Conservation (phyloP, 768 basidiomycete genomes). For the Naganishia kalamii region DNA sequence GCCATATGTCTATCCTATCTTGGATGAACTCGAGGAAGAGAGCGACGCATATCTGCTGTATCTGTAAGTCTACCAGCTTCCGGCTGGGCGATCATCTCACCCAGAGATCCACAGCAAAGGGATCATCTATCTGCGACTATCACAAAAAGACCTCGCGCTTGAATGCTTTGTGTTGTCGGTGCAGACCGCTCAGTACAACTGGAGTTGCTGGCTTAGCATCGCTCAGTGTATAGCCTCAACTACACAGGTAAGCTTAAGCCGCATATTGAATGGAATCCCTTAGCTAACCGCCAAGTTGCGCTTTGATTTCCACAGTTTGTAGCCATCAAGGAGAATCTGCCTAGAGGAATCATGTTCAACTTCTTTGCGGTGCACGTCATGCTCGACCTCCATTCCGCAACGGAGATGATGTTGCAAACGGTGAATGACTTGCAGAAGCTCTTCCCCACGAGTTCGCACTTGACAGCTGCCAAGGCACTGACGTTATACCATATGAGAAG, state of each 20-base stretch:
- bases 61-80: too few relatives aligned
- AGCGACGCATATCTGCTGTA: constrained; percentile 42
- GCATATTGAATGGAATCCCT: neutral
- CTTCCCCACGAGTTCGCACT: constrained; percentile 76
- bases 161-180: constrained; percentile 72
- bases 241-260: constrained; percentile 61
- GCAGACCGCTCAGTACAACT: constrained; percentile 78
- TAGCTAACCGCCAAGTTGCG: neutral
- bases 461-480: constrained; percentile 78
- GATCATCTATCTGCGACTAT: constrained; percentile 70
- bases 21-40: constrained; percentile 37
- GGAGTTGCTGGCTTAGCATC: constrained; percentile 83
- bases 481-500: constrained; percentile 86
- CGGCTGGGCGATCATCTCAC: neutral
- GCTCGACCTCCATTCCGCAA: constrained; percentile 81
- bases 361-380: constrained; percentile 83
- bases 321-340: constrained; percentile 50
- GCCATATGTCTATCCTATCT: constrained; percentile 36
- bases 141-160: constrained; percentile 76
- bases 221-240: constrained; percentile 67
- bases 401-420: constrained; percentile 72
- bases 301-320: constrained; percentile 38
- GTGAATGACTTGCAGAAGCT: constrained; percentile 74
- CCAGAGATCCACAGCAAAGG: constrained; percentile 58
- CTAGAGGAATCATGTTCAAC: constrained; percentile 55